Evolutionary conservation across 441 rosid species (phyloP).

Genomic region (Arabidopsis hybrid): DNA sequence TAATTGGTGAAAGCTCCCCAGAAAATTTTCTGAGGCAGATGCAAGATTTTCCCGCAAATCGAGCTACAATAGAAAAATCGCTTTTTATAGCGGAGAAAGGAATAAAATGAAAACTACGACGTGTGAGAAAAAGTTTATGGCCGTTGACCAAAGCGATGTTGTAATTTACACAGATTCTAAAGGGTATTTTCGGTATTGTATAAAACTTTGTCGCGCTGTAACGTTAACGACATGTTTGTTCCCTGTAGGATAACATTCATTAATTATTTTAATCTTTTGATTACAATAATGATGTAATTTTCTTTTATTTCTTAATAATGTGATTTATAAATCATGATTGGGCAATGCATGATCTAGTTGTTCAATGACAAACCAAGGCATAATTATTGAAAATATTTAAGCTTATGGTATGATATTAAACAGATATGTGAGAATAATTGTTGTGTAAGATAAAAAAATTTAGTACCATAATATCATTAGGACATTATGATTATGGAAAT

Average conservation of each 20-base stretch:
- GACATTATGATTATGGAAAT: background rate
- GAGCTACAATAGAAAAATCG: slow-evolving; percentile 31
- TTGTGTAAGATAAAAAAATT: background rate
- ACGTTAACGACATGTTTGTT: slow-evolving; percentile 36
- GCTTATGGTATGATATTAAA: background rate
- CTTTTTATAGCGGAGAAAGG: slow-evolving; percentile 34
- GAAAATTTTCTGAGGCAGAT: slow-evolving; percentile 40
- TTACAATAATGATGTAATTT: slow-evolving; percentile 14
- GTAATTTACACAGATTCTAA: background rate
- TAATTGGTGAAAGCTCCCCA: background rate
- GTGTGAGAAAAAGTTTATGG: slow-evolving; percentile 30
- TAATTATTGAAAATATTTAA: background rate
- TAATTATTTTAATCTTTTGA: background rate
- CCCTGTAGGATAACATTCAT: slow-evolving; percentile 5
- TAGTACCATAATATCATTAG: background rate
- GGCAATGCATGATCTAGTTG: slow-evolving; percentile 18
- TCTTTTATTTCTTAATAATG: too few species aligned
- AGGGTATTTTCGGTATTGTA: slow-evolving; percentile 19
- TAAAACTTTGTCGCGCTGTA: slow-evolving; percentile 14
- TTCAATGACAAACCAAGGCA: background rate
- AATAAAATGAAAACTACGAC: slow-evolving; percentile 8
- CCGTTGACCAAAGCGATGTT: slow-evolving; percentile 34
- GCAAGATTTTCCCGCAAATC: slow-evolving; percentile 43
- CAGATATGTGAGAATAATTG: slow-evolving; percentile 25
- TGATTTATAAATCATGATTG: background rate